A percentile compares a stretch with the other conserved stretches of the same genome.
These are phyloP conservation scores for Monosporascus sp. DNA, from an alignment of 2,329 filamentous ascomycete genomes.

Conservation along the genomic window DNA sequence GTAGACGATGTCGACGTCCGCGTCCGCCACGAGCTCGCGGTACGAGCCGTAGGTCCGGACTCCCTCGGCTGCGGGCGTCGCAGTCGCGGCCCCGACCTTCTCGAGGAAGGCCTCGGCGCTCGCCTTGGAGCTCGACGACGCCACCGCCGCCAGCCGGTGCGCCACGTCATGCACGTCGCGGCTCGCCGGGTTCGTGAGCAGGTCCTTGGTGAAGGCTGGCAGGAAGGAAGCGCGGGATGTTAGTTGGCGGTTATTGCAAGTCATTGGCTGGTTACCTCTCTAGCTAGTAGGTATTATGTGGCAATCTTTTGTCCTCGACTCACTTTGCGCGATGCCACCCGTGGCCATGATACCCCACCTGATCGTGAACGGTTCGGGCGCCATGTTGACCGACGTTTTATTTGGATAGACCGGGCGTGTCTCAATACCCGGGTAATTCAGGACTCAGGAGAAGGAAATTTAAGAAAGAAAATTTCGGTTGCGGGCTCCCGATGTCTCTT, in stretches of 20 bases:
- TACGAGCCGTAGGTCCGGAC: slow-evolving; percentile 77
- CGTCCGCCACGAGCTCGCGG: slow-evolving; percentile 71
- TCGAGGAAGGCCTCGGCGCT: slow-evolving; percentile 69
- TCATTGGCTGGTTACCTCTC: not conserved
- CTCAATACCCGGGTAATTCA: too few species aligned
- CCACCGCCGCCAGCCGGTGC: slow-evolving; percentile 74
- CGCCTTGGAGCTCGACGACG: slow-evolving; percentile 67
- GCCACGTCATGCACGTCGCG: slow-evolving; percentile 67
- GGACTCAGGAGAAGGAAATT: too few species aligned
- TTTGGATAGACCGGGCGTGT: too few species aligned
- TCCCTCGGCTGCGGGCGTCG: slow-evolving; percentile 45
- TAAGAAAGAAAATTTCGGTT: too few species aligned
- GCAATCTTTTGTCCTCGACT: slow-evolving; percentile 17
- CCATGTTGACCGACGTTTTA: slow-evolving; percentile 28
- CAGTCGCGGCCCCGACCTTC: slow-evolving; percentile 47
- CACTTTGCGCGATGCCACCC: slow-evolving; percentile 53
- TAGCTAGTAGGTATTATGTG: not conserved
- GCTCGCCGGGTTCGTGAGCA: slow-evolving; percentile 65
- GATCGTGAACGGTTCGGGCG: slow-evolving; percentile 40
- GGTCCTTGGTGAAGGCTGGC: slow-evolving; percentile 66
- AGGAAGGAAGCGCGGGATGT: slow-evolving; percentile 1
- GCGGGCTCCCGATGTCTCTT: too few species aligned
- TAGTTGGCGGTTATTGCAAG: not conserved
- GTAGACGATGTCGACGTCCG: slow-evolving; percentile 80
- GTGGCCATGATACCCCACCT: slow-evolving; percentile 60